A percentile compares a stretch with the other conserved stretches of the same genome.
These are phyloP conservation scores for Protomyces macrosporus DNA, from an alignment of 1,139 yeast species.

Conservation along the genomic window DNA sequence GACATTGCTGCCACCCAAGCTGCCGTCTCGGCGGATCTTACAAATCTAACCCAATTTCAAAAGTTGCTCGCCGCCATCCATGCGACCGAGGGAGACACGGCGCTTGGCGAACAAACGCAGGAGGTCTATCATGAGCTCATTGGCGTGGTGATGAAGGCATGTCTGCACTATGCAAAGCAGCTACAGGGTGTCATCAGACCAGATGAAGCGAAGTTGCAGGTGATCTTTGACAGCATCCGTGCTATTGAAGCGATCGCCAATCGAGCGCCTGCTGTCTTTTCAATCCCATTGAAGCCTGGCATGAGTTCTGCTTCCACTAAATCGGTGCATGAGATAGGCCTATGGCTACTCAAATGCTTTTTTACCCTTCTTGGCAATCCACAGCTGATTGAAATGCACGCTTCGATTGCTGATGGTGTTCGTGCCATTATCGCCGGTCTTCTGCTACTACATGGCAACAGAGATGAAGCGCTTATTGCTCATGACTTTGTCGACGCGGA, in stretches of 20 bases:
- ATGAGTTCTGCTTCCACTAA: too few relatives aligned
- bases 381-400: too few relatives aligned
- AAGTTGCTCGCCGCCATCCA: background rate
- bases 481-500: background rate
- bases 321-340: too few relatives aligned
- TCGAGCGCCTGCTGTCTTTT: too few relatives aligned
- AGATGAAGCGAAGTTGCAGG: background rate
- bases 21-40: background rate
- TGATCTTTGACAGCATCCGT: background rate
- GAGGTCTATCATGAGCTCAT: background rate
- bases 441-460: too few relatives aligned
- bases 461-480: background rate
- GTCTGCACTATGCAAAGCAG: background rate
- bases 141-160: background rate
- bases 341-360: too few relatives aligned
- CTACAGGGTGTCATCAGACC: background rate
- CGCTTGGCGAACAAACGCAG: background rate
- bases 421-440: too few relatives aligned
- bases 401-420: too few relatives aligned
- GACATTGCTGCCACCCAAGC: background rate
- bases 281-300: too few relatives aligned
- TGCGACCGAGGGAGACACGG: background rate
- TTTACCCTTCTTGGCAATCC: too few relatives aligned
- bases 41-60: background rate
- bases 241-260: background rate